A percentile compares a stretch with the other conserved stretches of the same genome.
Conservation (phyloP, 2,329 filamentous ascomycete species). For the Claviceps sp. region DNA sequence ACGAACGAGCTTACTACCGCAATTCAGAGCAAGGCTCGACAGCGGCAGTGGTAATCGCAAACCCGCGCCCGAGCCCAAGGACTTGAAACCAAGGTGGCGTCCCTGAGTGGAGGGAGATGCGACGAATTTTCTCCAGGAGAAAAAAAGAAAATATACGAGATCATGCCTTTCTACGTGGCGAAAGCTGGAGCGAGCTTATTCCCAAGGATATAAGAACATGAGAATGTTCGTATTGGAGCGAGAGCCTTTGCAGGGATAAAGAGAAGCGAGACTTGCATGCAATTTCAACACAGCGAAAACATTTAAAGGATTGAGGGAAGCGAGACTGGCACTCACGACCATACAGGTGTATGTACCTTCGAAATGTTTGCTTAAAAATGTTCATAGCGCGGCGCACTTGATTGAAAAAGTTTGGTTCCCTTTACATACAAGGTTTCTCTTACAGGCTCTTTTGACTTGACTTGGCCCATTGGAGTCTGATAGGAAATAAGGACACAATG, state of each 20-base stretch:
- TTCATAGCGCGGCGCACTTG: conserved; percentile 11
- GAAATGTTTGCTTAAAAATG: neutral
- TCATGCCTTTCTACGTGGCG: too few relatives aligned
- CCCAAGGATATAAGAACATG: too few relatives aligned
- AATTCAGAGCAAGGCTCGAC: conserved; percentile 23
- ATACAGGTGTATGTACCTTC: neutral
- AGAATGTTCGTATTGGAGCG: neutral
- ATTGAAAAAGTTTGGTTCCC: neutral
- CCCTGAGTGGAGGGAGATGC: conserved; percentile 9
- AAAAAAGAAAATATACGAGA: neutral
- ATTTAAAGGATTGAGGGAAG: neutral
- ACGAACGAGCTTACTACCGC: conserved; percentile 41
- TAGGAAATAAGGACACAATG: too few relatives aligned
- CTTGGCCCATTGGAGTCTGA: neutral
- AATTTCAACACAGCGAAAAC: neutral
- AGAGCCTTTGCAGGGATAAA: neutral
- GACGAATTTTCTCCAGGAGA: neutral
- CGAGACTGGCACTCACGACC: neutral
- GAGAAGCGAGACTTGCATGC: neutral
- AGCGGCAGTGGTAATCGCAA: conserved; percentile 29
- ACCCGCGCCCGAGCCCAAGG: conserved; percentile 23
- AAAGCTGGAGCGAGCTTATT: too few relatives aligned
- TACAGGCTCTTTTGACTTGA: too few relatives aligned
- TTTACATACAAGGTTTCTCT: too few relatives aligned
- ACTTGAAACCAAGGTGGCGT: conserved; percentile 38